A percentile compares a stretch with the other conserved stretches of the same genome.
Evolutionary conservation across 768 basidiomycete genomes (phyloP).

Genomic region (Rhodotorula toruloides): DNA sequence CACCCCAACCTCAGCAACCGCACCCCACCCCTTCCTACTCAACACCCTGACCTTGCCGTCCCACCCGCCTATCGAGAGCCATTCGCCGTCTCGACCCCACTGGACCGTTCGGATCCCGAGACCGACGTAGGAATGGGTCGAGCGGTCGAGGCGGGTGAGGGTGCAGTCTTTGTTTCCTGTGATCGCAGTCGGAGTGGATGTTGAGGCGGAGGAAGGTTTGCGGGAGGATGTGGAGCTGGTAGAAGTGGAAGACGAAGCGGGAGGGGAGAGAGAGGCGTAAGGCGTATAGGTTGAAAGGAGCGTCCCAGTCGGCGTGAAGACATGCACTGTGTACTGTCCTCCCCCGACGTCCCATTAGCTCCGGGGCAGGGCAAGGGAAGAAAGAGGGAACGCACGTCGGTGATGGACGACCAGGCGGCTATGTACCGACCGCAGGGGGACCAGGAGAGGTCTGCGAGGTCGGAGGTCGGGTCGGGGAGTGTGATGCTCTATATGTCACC

Average conservation of each 20-base stretch:
- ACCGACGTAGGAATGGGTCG: constrained; percentile 25
- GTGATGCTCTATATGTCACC: constrained; percentile 45
- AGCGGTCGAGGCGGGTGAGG: background rate
- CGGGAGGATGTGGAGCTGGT: background rate
- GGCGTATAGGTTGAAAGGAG: constrained; percentile 42
- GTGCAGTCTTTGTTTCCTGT: background rate
- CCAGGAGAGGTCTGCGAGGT: constrained; percentile 46
- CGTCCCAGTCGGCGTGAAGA: constrained; percentile 46
- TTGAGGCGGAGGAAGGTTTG: background rate
- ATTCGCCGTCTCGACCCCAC: constrained; percentile 37
- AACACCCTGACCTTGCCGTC: constrained; percentile 36
- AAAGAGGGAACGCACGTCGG: constrained; percentile 41
- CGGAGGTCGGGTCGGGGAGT: constrained; percentile 45
- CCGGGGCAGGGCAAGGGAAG: background rate
- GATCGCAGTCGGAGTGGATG: too few relatives aligned
- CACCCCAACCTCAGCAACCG: background rate
- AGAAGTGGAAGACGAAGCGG: background rate
- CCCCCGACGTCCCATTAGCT: background rate
- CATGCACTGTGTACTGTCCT: constrained; percentile 45
- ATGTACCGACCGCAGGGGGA: constrained; percentile 48
- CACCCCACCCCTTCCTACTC: constrained; percentile 8
- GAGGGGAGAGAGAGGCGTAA: constrained; percentile 38
- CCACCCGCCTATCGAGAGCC: constrained; percentile 39
- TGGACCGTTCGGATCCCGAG: constrained; percentile 38
- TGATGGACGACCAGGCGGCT: constrained; percentile 44